Evolutionary conservation across 495 filamentous ascomycete genomes (phyloP).

Genomic region (Alectoria sarmentosa): DNA sequence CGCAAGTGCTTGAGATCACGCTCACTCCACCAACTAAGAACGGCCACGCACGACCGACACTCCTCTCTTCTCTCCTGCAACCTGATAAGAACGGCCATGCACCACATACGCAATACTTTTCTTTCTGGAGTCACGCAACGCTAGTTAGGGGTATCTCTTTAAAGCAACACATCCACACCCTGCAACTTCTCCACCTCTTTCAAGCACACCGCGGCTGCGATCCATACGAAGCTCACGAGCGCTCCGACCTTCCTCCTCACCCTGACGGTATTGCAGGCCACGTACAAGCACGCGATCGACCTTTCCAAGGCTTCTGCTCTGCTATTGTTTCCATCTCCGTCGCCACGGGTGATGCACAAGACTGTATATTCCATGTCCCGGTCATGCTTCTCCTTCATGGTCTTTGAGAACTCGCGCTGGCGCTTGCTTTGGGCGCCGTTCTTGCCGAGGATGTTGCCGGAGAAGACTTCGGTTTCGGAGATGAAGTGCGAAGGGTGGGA

Average conservation of each 20-base stretch:
- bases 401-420: conserved; percentile 54
- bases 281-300: conserved; percentile 43
- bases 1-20: no score
- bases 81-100: conserved; percentile 10
- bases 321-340: conserved; percentile 29
- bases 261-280: conserved; percentile 30
- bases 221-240: conserved; percentile 42
- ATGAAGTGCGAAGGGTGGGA: conserved; percentile 51
- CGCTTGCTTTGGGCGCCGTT: conserved; percentile 48
- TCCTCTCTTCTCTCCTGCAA: not conserved
- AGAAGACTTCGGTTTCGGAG: conserved; percentile 69
- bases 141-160: not conserved
- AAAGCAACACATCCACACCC: conserved; percentile 11
- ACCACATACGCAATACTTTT: not conserved
- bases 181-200: conserved; percentile 37
- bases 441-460: conserved; percentile 63
- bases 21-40: no score
- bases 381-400: conserved; percentile 57
- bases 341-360: conserved; percentile 38
- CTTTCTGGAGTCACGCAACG: not conserved
- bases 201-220: conserved; percentile 40
- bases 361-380: conserved; percentile 38
- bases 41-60: no score
- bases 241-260: conserved; percentile 24
- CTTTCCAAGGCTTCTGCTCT: conserved; percentile 39